A percentile compares a stretch with the other conserved stretches of the same genome.
These are phyloP conservation scores for Xylaria longipes DNA, from an alignment of 495 filamentous ascomycete species.

Conservation along the genomic window DNA sequence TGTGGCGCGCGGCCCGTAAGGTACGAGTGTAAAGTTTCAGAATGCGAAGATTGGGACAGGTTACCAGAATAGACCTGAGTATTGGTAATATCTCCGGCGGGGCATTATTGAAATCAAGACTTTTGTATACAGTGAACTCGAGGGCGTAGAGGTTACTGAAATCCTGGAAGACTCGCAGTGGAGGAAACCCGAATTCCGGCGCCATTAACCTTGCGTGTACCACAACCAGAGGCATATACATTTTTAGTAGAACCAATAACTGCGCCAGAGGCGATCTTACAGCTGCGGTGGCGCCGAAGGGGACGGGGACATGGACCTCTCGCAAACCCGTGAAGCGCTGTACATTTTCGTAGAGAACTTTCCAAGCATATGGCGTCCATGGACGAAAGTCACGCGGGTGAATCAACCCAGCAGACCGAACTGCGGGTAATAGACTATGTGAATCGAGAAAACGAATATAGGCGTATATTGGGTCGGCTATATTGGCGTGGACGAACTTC, in stretches of 20 bases:
- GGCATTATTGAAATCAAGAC: background rate
- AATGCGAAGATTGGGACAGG: background rate
- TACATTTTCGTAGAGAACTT: background rate
- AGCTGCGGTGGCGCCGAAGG: background rate
- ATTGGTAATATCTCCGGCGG: background rate
- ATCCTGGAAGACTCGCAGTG: background rate
- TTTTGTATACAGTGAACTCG: background rate
- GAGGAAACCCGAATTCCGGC: background rate
- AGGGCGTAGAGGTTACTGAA: background rate
- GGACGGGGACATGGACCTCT: background rate
- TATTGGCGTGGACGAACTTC: background rate
- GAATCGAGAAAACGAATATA: background rate
- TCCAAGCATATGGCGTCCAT: background rate
- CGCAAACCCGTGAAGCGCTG: background rate
- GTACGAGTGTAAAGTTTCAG: background rate
- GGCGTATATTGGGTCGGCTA: background rate
- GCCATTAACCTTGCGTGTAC: background rate
- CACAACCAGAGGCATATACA: background rate
- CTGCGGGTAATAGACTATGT: background rate
- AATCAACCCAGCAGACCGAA: background rate
- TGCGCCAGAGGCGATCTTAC: background rate
- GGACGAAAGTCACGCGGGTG: fast-evolving
- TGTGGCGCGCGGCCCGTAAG: background rate
- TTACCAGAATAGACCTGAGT: background rate
- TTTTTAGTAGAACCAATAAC: background rate